Evolutionary conservation across 305 asterid species (phyloP).

Genomic region (Plantago lanceolata): DNA sequence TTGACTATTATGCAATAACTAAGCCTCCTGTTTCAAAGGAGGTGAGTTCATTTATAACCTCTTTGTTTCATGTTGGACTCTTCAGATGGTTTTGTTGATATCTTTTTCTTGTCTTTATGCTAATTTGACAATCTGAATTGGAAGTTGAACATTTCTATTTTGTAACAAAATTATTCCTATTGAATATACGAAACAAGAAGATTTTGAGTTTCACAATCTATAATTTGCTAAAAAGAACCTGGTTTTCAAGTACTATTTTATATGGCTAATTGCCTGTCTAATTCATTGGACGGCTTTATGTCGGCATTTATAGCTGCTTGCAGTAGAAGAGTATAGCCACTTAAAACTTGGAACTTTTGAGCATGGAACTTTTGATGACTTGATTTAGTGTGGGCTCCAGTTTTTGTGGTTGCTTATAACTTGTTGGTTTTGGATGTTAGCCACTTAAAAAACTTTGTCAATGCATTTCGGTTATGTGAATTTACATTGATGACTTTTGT

Average conservation of each 20-base stretch:
- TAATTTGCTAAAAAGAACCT: no score
- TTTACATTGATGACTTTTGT: conserved; percentile 5
- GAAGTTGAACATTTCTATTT: neutral
- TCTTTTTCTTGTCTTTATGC: conserved; percentile 8
- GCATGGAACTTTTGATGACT: neutral
- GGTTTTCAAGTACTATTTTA: no score
- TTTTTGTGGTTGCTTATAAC: neutral
- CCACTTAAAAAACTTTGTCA: neutral
- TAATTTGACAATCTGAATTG: neutral
- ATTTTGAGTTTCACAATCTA: no score
- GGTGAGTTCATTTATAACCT: conserved; percentile 42
- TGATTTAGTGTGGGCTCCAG: neutral
- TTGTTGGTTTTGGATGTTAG: no score
- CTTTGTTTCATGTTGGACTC: conserved; percentile 11
- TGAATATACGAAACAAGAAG: neutral
- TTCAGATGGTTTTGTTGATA: conserved; percentile 14
- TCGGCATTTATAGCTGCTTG: neutral
- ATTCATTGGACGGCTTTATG: neutral
- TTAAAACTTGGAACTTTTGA: neutral
- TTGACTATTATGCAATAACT: conserved; percentile 79
- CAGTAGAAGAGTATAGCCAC: no score
- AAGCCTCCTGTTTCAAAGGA: conserved; percentile 91
- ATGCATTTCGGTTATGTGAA: conserved; percentile 7
- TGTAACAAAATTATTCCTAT: conserved; percentile 2
- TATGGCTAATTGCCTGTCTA: no score